Evolutionary conservation across 495 filamentous ascomycete genomes (phyloP).

Genomic region (Bathelium albidoporum): DNA sequence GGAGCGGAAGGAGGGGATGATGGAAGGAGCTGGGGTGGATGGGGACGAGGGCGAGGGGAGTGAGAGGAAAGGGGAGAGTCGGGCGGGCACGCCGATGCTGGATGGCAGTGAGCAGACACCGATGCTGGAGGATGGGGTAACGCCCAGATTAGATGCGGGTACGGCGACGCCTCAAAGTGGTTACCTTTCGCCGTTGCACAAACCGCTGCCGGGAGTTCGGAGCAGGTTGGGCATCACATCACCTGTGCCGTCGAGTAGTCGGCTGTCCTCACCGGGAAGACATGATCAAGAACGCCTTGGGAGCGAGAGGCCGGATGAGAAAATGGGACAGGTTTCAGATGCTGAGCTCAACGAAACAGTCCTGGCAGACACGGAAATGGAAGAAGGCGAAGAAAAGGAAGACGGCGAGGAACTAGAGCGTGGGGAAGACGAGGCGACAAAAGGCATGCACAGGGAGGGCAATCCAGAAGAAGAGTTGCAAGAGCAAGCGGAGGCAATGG

Average conservation of each 20-base stretch:
- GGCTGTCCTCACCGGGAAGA: not conserved
- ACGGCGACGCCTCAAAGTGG: not conserved
- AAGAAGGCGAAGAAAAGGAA: not conserved
- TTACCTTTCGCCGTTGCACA: not conserved
- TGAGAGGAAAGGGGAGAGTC: slow-evolving; percentile 38
- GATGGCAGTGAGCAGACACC: slow-evolving; percentile 30
- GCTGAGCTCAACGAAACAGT: not conserved
- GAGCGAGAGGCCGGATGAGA: not conserved
- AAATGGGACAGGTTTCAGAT: not conserved
- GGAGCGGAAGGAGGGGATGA: slow-evolving; percentile 67
- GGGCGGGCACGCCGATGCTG: slow-evolving; percentile 54
- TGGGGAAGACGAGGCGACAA: slow-evolving; percentile 10
- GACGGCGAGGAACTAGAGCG: slow-evolving; percentile 7
- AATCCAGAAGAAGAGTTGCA: not conserved
- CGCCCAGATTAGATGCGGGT: not conserved
- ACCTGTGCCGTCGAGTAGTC: not conserved
- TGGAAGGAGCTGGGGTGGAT: slow-evolving; percentile 41
- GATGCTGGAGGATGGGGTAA: not conserved
- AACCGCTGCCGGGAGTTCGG: not conserved
- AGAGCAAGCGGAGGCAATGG: not conserved
- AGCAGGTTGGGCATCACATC: not conserved
- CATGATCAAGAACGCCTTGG: not conserved
- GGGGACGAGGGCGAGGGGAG: slow-evolving; percentile 39
- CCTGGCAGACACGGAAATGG: not conserved
- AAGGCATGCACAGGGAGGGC: not conserved